Base-by-base conservation (phyloP, 2,329 filamentous ascomycete species). In the Magnaporthiopsis poae region DNA sequence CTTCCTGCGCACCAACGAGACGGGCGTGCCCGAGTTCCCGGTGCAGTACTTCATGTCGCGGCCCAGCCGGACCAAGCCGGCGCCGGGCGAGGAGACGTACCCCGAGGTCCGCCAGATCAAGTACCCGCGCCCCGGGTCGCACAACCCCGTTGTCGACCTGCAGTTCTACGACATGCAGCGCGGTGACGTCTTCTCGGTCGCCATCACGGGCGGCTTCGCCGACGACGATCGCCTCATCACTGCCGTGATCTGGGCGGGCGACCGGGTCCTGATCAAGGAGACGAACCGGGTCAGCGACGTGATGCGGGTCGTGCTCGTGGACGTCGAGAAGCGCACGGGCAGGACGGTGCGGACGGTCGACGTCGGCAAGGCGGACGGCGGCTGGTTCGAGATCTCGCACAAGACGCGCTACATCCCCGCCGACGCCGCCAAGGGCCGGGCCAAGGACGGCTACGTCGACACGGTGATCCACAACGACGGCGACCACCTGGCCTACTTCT, bases 371-470 rank as follows among this genome's bases (percentile, higher is more conserved):
- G 82, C 97, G n/a, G 95, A 99, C 75, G 93, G 93, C 29, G 96
- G 95, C 46, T 99, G 95, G 95, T 94, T 97, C 72, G 95, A 99
- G 78, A 91, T 96, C 60, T 91, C 92, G 0, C 89, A 96, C 72
- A 86, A 89, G 60, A 96, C 93, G 3, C 87, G 82, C 18, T 98
- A 90, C 74, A 88, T 99, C 67, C 95, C 95, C 1, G 90, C 92
- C 3, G 91, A 97, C 74, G 84, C 90, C 29, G 76, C 79, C 13
- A 91, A 90, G 69, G 91, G 90, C 18, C 88, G 93, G 29, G 81
- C 85, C 1, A 78, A 94, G 5, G 92, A 97, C 76, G 95, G 95
- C 29, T 99, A 99, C 73, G 88, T 99, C 69, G 95, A 99, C 76
- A 92, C 90, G 0, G 81, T 98, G 68, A 90, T 98, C 66, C 83